Evolutionary conservation across 805 yeast species (phyloP).

Genomic region (Starmerella gropengiesseri): DNA sequence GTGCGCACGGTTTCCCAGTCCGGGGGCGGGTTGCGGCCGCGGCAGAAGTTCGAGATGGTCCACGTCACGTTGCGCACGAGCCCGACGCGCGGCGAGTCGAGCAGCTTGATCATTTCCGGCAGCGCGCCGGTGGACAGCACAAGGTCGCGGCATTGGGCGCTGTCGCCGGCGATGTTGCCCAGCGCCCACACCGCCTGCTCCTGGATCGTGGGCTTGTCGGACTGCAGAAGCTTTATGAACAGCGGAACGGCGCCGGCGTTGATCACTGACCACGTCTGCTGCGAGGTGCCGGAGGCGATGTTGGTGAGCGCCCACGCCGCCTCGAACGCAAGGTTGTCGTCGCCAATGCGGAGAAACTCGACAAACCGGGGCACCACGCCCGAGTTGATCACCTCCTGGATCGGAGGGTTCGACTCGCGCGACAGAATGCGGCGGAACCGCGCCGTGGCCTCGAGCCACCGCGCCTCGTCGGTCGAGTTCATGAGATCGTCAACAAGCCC

Average conservation of each 20-base stretch:
- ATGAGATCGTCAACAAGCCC: constrained; percentile 71
- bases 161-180: constrained; percentile 98
- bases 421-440: constrained; percentile 88
- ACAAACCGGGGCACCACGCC: constrained; percentile 92
- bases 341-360: constrained; percentile 62
- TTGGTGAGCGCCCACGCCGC: constrained; percentile 99
- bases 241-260: constrained; percentile 90
- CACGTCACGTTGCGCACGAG: constrained; percentile 93
- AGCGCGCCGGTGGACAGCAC: constrained; percentile 79
- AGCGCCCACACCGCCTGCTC: constrained; percentile 99
- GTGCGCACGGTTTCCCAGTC: constrained; percentile 80
- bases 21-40: constrained; percentile 95
- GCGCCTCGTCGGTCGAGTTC: constrained; percentile 56
- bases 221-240: constrained; percentile 69
- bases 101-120: constrained; percentile 71
- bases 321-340: constrained; percentile 84
- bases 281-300: constrained; percentile 87
- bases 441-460: constrained; percentile 78
- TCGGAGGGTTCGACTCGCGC: constrained; percentile 92
- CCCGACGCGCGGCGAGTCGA: constrained; percentile 69
- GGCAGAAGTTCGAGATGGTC: constrained; percentile 92
- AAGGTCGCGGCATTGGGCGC: constrained; percentile 77
- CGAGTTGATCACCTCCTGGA: constrained; percentile 79
- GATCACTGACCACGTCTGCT: constrained; percentile 82
- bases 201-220: constrained; percentile 79